Evolutionary conservation across 257 asterid genomes (phyloP).

Genomic region (Lantana camara): DNA sequence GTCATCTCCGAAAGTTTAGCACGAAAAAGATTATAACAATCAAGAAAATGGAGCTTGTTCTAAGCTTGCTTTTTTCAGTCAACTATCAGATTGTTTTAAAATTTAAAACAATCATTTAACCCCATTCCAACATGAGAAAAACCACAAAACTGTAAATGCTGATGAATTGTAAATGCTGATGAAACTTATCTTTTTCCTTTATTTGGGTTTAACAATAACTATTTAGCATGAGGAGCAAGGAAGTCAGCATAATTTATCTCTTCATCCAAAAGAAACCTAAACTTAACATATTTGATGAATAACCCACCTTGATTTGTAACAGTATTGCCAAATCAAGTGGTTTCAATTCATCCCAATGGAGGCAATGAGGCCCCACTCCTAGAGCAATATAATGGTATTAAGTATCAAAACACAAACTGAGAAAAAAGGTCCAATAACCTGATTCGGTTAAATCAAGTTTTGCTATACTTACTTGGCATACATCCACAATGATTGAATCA

Average conservation of each 20-base stretch:
- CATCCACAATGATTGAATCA: slow-evolving; percentile 98
- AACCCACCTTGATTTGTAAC: slow-evolving; percentile 6
- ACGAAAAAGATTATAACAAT: too few species aligned
- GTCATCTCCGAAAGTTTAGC: too few species aligned
- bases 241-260: slow-evolving; percentile 1
- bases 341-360: slow-evolving; percentile 9
- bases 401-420: neutral
- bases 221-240: neutral
- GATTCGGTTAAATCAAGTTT: slow-evolving; percentile 4
- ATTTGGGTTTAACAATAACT: neutral
- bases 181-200: neutral
- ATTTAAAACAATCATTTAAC: neutral
- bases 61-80: neutral
- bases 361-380: slow-evolving; percentile 15
- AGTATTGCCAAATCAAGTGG: slow-evolving; percentile 22
- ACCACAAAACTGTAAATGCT: slow-evolving; percentile 8
- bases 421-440: slow-evolving; percentile 8
- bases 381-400: slow-evolving; percentile 20
- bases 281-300: neutral
- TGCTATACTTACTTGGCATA: slow-evolving; percentile 81
- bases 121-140: neutral
- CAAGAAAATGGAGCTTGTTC: too few species aligned
- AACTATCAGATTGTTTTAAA: slow-evolving; percentile 13
- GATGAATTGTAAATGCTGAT: neutral
- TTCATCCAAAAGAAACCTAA: neutral